These are phyloP conservation scores for Dictyostelium intermedium DNA, from an alignment of 78 protist species.

Conservation along the genomic window DNA sequence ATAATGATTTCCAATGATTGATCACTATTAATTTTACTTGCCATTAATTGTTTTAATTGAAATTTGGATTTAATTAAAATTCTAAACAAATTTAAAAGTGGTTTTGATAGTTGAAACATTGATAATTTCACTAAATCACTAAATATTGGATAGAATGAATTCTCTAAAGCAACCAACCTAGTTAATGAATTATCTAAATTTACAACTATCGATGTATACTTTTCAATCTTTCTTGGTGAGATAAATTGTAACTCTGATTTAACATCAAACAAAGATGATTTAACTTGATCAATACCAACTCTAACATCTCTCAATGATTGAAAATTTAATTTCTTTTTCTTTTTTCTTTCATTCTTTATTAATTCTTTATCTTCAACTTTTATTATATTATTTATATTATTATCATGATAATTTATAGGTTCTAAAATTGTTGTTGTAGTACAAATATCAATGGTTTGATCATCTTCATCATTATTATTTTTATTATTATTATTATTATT, in stretches of 20 bases:
- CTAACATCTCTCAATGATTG: slow-evolving; percentile 1
- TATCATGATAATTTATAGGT: not conserved
- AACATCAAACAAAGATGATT: slow-evolving; percentile 18
- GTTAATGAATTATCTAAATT: slow-evolving; percentile 15
- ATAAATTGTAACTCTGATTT: slow-evolving; percentile 15
- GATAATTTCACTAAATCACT: slow-evolving; percentile 2
- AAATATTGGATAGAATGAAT: slow-evolving; percentile 13
- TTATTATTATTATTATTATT: not conserved
- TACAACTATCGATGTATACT: not conserved
- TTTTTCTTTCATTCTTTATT: not conserved
- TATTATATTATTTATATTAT: not conserved
- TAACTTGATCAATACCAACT: not conserved
- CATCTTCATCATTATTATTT: not conserved
- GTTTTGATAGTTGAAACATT: not conserved
- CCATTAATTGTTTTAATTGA: not conserved
- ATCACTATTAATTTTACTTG: not conserved
- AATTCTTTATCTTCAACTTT: not conserved
- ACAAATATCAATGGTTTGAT: not conserved
- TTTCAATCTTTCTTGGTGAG: not conserved
- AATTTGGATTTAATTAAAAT: not conserved
- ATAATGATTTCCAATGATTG: not conserved
- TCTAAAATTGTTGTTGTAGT: not conserved
- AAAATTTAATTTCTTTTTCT: not conserved
- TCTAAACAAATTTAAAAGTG: not conserved
- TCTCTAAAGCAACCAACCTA: slow-evolving; percentile 46